Evolutionary conservation across 1,139 yeast genomes (phyloP).

Genomic region (Blastobotrys arbuscula): DNA sequence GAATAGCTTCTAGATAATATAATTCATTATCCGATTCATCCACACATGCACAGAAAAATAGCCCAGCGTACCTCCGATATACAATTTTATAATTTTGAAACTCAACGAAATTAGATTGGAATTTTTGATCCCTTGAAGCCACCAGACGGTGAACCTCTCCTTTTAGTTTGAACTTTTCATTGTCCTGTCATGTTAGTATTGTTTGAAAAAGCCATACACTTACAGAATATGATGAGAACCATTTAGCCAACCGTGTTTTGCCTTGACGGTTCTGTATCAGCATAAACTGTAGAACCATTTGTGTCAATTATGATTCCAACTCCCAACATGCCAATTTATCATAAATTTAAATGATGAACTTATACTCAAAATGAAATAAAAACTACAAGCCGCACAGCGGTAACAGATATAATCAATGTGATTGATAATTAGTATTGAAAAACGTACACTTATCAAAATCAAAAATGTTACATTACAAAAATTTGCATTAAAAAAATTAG

Average conservation of each 20-base stretch:
- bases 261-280: slow-evolving; percentile 89
- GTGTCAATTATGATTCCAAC: background rate
- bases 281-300: slow-evolving; percentile 75
- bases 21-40: slow-evolving; percentile 75
- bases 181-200: slow-evolving; percentile 36
- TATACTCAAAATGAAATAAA: too few species aligned
- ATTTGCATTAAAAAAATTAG: slow-evolving; percentile 1
- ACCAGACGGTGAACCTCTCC: slow-evolving; percentile 76
- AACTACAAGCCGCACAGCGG: too few species aligned
- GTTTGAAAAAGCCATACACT: slow-evolving; percentile 15
- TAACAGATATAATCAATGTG: too few species aligned
- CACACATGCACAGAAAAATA: slow-evolving; percentile 76
- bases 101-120: slow-evolving; percentile 47
- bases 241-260: slow-evolving; percentile 78
- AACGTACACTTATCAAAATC: slow-evolving; percentile 3
- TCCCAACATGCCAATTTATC: background rate
- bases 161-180: slow-evolving; percentile 47
- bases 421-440: too few species aligned
- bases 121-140: slow-evolving; percentile 73
- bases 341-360: too few species aligned
- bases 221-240: slow-evolving; percentile 49
- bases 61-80: slow-evolving; percentile 87
- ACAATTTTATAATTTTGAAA: slow-evolving; percentile 67
- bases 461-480: background rate
- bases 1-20: slow-evolving; percentile 76